Evolutionary conservation across 768 basidiomycete genomes (phyloP).

Genomic region (Mycena capillaripes): DNA sequence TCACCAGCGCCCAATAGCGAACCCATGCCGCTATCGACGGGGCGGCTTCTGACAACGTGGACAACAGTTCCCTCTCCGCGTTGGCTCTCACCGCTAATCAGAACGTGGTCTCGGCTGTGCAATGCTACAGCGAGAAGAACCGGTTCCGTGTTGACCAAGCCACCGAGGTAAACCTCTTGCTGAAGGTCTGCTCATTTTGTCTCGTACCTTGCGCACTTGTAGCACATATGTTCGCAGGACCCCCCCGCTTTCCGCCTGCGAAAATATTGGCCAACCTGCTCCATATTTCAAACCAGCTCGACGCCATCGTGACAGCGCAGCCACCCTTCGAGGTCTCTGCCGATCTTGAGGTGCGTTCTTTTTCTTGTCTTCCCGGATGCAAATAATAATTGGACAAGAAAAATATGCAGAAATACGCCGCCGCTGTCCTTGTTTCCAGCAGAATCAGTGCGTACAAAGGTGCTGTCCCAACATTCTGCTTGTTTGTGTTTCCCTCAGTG

Average conservation of each 20-base stretch:
- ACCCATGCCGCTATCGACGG: neutral
- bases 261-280: neutral
- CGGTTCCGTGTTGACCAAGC: neutral
- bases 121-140: neutral
- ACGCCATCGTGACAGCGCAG: neutral
- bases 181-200: neutral
- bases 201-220: neutral
- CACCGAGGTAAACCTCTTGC: neutral
- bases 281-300: neutral
- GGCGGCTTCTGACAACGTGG: neutral
- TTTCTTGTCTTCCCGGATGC: neutral
- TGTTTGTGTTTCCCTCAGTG: neutral
- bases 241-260: neutral
- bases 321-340: neutral
- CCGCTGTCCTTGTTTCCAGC: neutral
- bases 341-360: neutral
- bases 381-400: neutral
- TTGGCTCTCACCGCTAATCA: neutral
- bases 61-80: neutral
- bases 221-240: neutral
- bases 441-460: slow-evolving; percentile 7
- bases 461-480: neutral
- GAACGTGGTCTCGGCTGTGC: neutral
- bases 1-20: neutral
- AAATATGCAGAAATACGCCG: neutral